These are phyloP conservation scores for Neurospora sp. DNA, from an alignment of 495 filamentous ascomycete species.

Conservation along the genomic window DNA sequence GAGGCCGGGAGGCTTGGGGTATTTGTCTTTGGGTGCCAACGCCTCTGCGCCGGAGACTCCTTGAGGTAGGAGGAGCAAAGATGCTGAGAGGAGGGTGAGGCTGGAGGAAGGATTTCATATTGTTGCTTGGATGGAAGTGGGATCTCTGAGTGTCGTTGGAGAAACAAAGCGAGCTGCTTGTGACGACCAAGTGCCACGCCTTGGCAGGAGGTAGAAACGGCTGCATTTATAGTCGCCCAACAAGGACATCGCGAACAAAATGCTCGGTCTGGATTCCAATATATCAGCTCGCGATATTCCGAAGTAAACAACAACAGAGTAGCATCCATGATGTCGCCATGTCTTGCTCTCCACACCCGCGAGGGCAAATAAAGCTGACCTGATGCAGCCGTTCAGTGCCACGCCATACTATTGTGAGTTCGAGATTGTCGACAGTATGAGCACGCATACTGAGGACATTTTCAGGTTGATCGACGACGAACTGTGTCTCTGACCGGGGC, in stretches of 20 bases:
- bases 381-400: neutral
- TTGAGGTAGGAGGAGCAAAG: neutral
- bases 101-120: neutral
- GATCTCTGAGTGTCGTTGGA: too few relatives aligned
- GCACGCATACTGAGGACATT: conserved; percentile 21
- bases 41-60: neutral
- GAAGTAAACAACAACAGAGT: neutral
- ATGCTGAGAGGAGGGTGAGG: neutral
- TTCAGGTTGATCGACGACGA: conserved; percentile 38
- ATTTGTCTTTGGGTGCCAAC: neutral
- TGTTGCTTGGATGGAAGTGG: neutral
- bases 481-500: conserved; percentile 29
- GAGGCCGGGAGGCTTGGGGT: conserved; percentile 9
- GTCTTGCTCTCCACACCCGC: neutral
- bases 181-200: too few relatives aligned
- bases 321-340: neutral
- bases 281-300: neutral
- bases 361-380: neutral
- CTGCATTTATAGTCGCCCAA: neutral
- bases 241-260: neutral
- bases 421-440: conserved; percentile 22
- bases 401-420: conserved; percentile 10
- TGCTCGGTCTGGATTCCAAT: neutral
- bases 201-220: neutral
- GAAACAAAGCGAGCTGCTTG: neutral